A percentile compares a stretch with the other conserved stretches of the same genome.
Conservation (phyloP, 148 eudicot species). For the Selenicereus undatus region DNA sequence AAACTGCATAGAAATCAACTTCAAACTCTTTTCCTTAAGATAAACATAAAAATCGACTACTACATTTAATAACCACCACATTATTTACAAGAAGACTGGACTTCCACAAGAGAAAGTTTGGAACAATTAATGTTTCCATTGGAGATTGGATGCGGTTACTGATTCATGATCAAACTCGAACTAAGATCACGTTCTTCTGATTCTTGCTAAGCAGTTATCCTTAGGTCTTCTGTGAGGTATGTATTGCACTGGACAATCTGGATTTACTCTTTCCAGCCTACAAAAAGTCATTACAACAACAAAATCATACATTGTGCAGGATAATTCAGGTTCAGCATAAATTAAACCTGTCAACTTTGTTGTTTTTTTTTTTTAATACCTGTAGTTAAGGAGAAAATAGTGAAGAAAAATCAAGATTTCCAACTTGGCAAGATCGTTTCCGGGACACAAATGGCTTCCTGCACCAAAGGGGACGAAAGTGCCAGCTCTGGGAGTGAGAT, state of each 20-base stretch:
- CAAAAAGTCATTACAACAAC: neutral
- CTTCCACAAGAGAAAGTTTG: too few relatives aligned
- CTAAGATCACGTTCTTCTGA: conserved; percentile 9
- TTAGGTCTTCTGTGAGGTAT: conserved; percentile 81
- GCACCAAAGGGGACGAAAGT: conserved; percentile 76
- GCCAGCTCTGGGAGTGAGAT: conserved; percentile 61
- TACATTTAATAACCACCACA: too few relatives aligned
- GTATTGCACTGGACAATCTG: conserved; percentile 45
- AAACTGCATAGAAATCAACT: too few relatives aligned
- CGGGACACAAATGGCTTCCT: conserved; percentile 81
- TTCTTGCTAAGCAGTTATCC: conserved; percentile 74
- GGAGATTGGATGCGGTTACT: too few relatives aligned
- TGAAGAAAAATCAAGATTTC: conserved; percentile 84
- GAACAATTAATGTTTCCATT: too few relatives aligned
- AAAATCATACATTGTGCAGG: neutral
- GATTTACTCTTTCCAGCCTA: conserved; percentile 70
- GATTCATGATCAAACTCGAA: neutral
- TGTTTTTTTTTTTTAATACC: conserved; percentile 40
- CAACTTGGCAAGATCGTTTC: conserved; percentile 91
- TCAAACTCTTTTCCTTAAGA: too few relatives aligned
- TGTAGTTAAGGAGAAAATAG: conserved; percentile 67
- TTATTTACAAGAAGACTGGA: too few relatives aligned
- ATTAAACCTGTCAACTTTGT: too few relatives aligned
- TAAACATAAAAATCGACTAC: too few relatives aligned
- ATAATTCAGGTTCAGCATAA: neutral